Evolutionary conservation across 148 eudicot genomes (phyloP).

Genomic region (Oxyria digyna): DNA sequence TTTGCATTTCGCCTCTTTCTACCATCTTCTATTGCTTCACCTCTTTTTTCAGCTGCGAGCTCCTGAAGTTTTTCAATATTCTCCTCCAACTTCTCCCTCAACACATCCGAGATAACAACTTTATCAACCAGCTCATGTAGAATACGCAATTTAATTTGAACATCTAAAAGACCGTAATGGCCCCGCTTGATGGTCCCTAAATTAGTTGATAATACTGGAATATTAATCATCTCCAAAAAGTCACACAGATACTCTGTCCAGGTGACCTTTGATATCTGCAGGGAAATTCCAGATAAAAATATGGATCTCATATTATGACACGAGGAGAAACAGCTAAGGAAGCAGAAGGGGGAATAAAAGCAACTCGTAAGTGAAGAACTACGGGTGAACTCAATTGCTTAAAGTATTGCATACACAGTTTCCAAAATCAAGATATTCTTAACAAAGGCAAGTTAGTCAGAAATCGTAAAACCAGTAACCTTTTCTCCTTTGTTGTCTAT

Average conservation of each 20-base stretch:
- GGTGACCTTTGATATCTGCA: conserved; percentile 67
- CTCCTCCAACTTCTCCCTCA: conserved; percentile 70
- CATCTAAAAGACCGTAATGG: conserved; percentile 71
- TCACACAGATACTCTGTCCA: conserved; percentile 88
- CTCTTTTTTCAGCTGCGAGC: conserved; percentile 64
- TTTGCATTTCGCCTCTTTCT: conserved; percentile 74
- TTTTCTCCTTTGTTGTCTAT: neutral
- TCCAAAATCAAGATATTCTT: neutral
- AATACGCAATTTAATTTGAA: conserved; percentile 52
- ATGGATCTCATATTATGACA: conserved; percentile 5
- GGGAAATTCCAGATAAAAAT: conserved; percentile 9
- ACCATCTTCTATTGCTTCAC: conserved; percentile 77
- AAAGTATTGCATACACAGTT: neutral
- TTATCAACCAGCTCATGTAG: conserved; percentile 48
- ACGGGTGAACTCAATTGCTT: neutral
- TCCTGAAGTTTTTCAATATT: conserved; percentile 58
- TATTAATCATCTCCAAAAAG: conserved; percentile 56
- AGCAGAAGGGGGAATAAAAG: neutral
- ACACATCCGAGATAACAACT: conserved; percentile 33
- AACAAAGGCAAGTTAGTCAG: neutral
- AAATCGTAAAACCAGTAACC: neutral
- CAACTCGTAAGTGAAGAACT: neutral
- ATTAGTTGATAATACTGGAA: conserved; percentile 32
- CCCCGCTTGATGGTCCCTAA: conserved; percentile 74
- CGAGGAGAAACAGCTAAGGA: neutral